phyloP scores from a whole-genome alignment of 1,139 yeast species.

The Saccharomycopsis phalli region DNA sequence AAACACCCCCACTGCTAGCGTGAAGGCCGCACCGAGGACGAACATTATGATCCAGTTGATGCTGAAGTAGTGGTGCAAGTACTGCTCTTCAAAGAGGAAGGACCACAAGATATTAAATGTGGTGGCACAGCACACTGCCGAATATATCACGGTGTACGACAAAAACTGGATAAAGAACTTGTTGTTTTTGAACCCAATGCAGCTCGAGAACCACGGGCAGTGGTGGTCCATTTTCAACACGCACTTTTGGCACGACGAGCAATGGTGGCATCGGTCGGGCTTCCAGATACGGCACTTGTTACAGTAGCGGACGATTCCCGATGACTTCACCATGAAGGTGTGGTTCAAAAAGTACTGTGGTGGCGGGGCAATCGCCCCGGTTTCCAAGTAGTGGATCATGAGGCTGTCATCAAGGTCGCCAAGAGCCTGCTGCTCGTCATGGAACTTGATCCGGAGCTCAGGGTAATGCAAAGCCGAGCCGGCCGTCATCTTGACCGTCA shows the following conservation, averaged over 20 bases:
- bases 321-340: slow-evolving; percentile 37
- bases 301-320: slow-evolving; percentile 45
- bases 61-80: slow-evolving; percentile 38
- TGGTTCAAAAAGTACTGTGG: slow-evolving; percentile 30
- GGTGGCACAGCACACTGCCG: slow-evolving; percentile 33
- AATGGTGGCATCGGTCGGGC: slow-evolving; percentile 92
- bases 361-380: slow-evolving; percentile 25
- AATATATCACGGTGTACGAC: slow-evolving; percentile 44
- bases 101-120: slow-evolving; percentile 36
- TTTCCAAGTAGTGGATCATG: slow-evolving; percentile 21
- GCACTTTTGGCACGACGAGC: slow-evolving; percentile 64
- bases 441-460: slow-evolving; percentile 30
- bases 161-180: slow-evolving; percentile 74
- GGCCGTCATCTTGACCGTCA: slow-evolving; percentile 50
- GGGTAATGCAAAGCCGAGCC: slow-evolving; percentile 52
- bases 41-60: slow-evolving; percentile 53
- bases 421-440: slow-evolving; percentile 22
- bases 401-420: slow-evolving; percentile 22
- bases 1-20: slow-evolving; percentile 54
- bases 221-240: slow-evolving; percentile 80
- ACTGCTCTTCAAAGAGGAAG: slow-evolving; percentile 41
- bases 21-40: slow-evolving; percentile 53
- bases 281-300: slow-evolving; percentile 77
- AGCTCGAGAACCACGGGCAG: slow-evolving; percentile 93
- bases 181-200: slow-evolving; percentile 79